Evolutionary conservation across 1,139 yeast genomes (phyloP), one percentile per base, ranked within the genome.

Genomic region (Candida albicans): DNA sequence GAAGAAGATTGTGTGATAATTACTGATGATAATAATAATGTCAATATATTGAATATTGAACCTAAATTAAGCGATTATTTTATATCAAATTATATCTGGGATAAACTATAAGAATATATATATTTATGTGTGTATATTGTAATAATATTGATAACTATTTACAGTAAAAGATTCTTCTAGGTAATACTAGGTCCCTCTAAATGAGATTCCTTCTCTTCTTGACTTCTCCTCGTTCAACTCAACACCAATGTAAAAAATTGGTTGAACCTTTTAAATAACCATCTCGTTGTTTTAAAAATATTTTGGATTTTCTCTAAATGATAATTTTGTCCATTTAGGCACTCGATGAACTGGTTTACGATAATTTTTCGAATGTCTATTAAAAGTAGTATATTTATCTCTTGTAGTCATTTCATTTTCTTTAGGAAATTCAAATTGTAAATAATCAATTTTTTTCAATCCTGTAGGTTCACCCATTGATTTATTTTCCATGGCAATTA

Each of bases 371-470:
- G 83, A 77, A 56, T 82, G 82, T 65, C 79, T 85, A 67, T 81
- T 83, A 67, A 88, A 93, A 1, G 91, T 84, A 42, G 96, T 84
- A 67, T 93, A 93, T 65, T 93, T 93, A 68, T 93, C 96, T 53
- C 69, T 74, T 3, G 96, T 73, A 1, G 67, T 58, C 97, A 93
- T 89, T 50, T 89, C 90, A 35, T 67, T 56, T 59, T 90, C 96
- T 59, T 82, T 86, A 34, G 97, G 97, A 57, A 85, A 76, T 31
- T 75, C 66, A 40, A 65, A 68, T 57, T 78, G 70, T 47, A 85
- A 73, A 46, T 76, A 63, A 51, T 81, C 82, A 38, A 84, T 70
- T 50, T 75, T 71, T 50, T 72, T 69, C 53, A 77, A 72, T n/a
- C 76, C 75, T 43, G 79, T 67, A 25, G 71, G 70, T 43, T 68